Evolutionary conservation across 495 filamentous ascomycete species (phyloP).

Genomic region (Margaritispora aquatica): DNA sequence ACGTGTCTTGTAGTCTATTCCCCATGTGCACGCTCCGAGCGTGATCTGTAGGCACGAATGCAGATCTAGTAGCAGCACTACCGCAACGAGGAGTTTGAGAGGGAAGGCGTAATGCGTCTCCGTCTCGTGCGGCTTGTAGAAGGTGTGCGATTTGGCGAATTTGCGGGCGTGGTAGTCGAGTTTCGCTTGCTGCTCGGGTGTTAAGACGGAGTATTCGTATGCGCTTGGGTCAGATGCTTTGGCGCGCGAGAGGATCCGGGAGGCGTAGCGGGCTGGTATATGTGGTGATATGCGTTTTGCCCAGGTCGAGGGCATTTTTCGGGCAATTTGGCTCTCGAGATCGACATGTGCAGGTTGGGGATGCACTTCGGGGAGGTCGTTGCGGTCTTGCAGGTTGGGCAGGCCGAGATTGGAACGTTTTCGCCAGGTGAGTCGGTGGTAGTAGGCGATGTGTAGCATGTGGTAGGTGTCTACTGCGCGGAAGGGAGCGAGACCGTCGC

Average conservation of each 20-base stretch:
- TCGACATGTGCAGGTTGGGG: conserved; percentile 36
- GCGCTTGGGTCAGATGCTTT: background rate
- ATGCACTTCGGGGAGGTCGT: conserved; percentile 57
- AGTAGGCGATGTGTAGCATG: conserved; percentile 29
- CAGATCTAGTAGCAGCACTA: conserved; percentile 68
- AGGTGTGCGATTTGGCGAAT: conserved; percentile 69
- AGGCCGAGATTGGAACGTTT: conserved; percentile 54
- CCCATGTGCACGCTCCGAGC: conserved; percentile 69
- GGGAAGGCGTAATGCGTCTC: conserved; percentile 74
- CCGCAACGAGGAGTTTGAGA: conserved; percentile 57
- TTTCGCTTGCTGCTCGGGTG: conserved; percentile 50
- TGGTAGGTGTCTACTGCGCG: conserved; percentile 74
- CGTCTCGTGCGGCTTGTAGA: conserved; percentile 81
- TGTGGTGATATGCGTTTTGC: no score
- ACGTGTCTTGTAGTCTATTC: conserved; percentile 54
- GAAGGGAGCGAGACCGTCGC: conserved; percentile 69
- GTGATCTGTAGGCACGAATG: conserved; percentile 69
- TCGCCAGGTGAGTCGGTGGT: conserved; percentile 64
- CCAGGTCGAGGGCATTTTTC: no score
- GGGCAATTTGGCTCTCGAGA: conserved; percentile 37
- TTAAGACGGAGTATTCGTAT: conserved; percentile 47
- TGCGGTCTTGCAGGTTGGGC: conserved; percentile 59
- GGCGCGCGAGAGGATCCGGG: conserved; percentile 9
- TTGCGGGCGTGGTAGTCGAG: conserved; percentile 67
- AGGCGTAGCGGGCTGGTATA: background rate